Evolutionary conservation across 208 protist genomes (phyloP).

Genomic region (Crithidia sp.): DNA sequence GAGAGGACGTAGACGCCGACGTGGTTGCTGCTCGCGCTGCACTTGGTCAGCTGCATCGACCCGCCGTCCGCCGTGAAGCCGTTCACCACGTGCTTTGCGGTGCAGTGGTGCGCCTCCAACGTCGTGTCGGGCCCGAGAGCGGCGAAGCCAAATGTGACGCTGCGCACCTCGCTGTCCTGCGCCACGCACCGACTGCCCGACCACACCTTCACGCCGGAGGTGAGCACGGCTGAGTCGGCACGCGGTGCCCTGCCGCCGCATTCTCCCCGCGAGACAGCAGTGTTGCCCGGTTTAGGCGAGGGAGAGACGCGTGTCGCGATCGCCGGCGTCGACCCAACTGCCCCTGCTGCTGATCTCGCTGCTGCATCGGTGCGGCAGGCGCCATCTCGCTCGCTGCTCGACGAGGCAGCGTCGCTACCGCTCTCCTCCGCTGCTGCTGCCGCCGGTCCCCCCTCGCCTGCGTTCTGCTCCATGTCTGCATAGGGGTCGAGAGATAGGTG

Average conservation of each 20-base stretch:
- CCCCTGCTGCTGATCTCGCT: neutral
- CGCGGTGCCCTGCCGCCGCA: neutral
- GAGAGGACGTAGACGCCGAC: slow-evolving; percentile 71
- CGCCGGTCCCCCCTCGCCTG: neutral
- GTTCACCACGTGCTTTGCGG: slow-evolving; percentile 65
- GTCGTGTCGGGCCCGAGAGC: slow-evolving; percentile 62
- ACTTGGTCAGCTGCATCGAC: slow-evolving; percentile 52
- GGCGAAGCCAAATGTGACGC: slow-evolving; percentile 69
- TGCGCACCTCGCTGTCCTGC: slow-evolving; percentile 55
- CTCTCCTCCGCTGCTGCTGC: neutral
- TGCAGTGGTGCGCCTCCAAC: slow-evolving; percentile 60
- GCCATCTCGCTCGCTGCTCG: no score
- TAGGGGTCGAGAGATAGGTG: no score
- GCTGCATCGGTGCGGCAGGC: neutral
- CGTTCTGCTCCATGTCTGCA: no score
- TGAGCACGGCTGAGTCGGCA: slow-evolving; percentile 11
- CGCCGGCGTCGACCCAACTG: neutral
- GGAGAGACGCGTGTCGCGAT: neutral
- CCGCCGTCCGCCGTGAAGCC: slow-evolving; percentile 75
- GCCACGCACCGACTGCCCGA: slow-evolving; percentile 54
- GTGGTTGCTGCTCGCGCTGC: slow-evolving; percentile 65
- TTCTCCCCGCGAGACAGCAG: no score
- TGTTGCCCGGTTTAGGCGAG: no score
- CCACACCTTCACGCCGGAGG: slow-evolving; percentile 74
- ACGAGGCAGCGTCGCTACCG: no score